phyloP scores from a whole-genome alignment of 768 basidiomycete species.

The Strobilomyces confusus region DNA sequence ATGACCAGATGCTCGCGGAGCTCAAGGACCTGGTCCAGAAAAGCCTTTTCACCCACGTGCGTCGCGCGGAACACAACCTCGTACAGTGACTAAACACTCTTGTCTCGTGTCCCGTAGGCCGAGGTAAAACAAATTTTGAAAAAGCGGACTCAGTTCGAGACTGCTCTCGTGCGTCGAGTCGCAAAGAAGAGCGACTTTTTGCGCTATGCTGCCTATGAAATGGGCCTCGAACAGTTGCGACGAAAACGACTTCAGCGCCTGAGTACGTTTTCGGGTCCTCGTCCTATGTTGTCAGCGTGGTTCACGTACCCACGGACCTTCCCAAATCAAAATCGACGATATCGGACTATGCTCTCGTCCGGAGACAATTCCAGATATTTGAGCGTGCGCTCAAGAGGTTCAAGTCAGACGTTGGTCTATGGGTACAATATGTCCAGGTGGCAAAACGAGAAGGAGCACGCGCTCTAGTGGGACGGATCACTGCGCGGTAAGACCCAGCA shows the following conservation, averaged over 20 bases:
- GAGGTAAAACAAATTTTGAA: constrained; percentile 85
- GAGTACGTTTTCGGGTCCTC: constrained; percentile 41
- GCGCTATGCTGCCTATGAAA: constrained; percentile 90
- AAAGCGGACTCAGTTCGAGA: constrained; percentile 81
- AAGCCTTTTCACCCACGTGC: constrained; percentile 75
- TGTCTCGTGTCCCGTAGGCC: constrained; percentile 37
- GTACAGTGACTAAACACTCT: neutral
- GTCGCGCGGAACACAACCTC: constrained; percentile 17
- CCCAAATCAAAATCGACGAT: constrained; percentile 47
- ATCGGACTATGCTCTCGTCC: constrained; percentile 81
- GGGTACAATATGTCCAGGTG: constrained; percentile 85
- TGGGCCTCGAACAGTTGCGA: constrained; percentile 77
- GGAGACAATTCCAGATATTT: constrained; percentile 84
- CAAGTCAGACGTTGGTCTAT: constrained; percentile 80
- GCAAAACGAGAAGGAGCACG: constrained; percentile 78
- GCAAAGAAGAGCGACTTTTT: constrained; percentile 86
- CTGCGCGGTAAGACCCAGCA: constrained; percentile 59
- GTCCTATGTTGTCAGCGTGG: neutral
- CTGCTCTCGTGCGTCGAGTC: constrained; percentile 74
- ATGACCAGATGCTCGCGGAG: constrained; percentile 83
- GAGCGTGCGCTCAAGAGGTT: constrained; percentile 87
- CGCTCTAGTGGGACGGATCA: constrained; percentile 75
- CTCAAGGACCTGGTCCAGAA: constrained; percentile 89
- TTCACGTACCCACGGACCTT: constrained; percentile 25
- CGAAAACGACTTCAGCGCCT: constrained; percentile 70